These are phyloP conservation scores for Fulvia fulva DNA, from an alignment of 2,329 filamentous ascomycete species.

Conservation along the genomic window DNA sequence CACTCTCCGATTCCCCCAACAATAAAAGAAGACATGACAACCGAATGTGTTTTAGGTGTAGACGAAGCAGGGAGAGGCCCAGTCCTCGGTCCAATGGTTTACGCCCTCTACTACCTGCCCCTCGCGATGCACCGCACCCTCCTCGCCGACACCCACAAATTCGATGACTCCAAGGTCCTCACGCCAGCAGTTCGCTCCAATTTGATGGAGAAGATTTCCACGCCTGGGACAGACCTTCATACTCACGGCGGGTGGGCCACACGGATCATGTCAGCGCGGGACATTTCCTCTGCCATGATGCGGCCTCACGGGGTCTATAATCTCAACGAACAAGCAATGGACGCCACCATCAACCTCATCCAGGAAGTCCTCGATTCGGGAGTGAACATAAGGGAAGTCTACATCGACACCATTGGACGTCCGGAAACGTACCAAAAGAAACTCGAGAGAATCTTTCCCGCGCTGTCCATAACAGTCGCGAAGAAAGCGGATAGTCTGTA, in stretches of 20 bases:
- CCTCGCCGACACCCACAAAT: conserved; percentile 74
- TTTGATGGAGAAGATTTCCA: conserved; percentile 71
- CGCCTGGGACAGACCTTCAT: conserved; percentile 54
- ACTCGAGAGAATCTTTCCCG: conserved; percentile 79
- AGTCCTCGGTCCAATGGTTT: conserved; percentile 75
- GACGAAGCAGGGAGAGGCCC: conserved; percentile 93
- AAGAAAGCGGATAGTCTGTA: conserved; percentile 88
- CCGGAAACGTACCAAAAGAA: conserved; percentile 80
- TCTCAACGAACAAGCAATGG: conserved; percentile 92
- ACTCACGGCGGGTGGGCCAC: conserved; percentile 78
- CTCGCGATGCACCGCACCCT: conserved; percentile 64
- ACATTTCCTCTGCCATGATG: conserved; percentile 78
- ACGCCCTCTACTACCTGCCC: conserved; percentile 67
- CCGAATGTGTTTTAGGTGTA: conserved; percentile 75
- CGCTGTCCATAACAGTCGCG: conserved; percentile 48
- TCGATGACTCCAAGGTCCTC: conserved; percentile 93
- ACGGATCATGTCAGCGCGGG: conserved; percentile 72
- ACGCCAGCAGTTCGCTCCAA: conserved; percentile 72
- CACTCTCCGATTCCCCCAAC: conserved; percentile 43
- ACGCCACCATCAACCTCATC: conserved; percentile 82
- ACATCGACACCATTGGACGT: conserved; percentile 88
- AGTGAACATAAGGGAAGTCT: conserved; percentile 83
- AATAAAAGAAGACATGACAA: conserved; percentile 42
- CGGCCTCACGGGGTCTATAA: conserved; percentile 66
- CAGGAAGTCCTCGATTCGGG: conserved; percentile 69